phyloP scores from a whole-genome alignment of 768 basidiomycete species.

The Suillus alpinus region DNA sequence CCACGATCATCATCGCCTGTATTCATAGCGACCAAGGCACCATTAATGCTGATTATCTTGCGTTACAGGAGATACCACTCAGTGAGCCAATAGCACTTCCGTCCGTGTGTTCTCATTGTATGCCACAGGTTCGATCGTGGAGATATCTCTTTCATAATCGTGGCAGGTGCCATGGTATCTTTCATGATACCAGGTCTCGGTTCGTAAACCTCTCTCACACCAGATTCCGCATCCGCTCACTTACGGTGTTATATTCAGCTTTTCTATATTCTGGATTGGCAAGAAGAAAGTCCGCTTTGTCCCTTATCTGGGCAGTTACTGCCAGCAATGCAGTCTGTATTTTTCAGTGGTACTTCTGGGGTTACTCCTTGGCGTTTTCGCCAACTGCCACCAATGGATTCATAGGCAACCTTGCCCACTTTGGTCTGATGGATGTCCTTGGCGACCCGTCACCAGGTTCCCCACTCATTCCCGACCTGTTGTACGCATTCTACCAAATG shows the following conservation, averaged over 20 bases:
- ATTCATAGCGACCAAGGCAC: neutral
- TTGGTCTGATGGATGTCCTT: constrained; percentile 72
- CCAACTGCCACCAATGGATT: constrained; percentile 68
- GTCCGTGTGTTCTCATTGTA: neutral
- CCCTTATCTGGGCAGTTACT: constrained; percentile 73
- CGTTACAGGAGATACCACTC: constrained; percentile 20
- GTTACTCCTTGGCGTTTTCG: constrained; percentile 85
- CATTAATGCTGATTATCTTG: constrained; percentile 6
- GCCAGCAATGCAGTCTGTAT: constrained; percentile 74
- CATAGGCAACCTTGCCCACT: constrained; percentile 78
- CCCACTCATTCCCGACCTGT: constrained; percentile 73
- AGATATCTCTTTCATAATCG: constrained; percentile 68
- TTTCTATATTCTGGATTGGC: constrained; percentile 75
- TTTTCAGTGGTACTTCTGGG: constrained; percentile 82
- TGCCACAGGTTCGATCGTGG: constrained; percentile 60
- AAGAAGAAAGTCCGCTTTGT: constrained; percentile 65
- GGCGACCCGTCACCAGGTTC: constrained; percentile 75
- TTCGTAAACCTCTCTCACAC: constrained; percentile 21
- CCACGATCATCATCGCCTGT: neutral
- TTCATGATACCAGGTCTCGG: constrained; percentile 80
- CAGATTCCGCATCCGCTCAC: constrained; percentile 4
- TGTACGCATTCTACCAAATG: constrained; percentile 88
- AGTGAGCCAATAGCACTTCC: constrained; percentile 22
- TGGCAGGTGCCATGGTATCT: constrained; percentile 67
- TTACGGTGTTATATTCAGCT: constrained; percentile 34